Conservation (phyloP, 371 early-diverging fungal species). For the Thermomucor indicae-seudaticae region DNA sequence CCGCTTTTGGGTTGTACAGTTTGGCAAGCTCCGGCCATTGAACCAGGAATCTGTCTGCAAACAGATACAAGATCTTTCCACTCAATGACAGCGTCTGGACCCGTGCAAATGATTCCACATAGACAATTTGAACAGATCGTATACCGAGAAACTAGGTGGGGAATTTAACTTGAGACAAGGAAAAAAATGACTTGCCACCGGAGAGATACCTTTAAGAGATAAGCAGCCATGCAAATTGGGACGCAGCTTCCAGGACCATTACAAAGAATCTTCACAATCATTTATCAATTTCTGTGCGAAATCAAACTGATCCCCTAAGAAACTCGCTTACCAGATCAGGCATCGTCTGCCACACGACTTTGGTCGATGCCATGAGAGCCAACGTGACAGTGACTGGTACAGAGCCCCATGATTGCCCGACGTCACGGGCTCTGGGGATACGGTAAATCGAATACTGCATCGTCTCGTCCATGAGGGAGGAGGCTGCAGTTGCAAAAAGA, state of each 20-base stretch:
- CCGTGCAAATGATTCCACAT: conserved; percentile 91
- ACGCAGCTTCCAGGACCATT: conserved; percentile 98
- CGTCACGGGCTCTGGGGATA: conserved; percentile 68
- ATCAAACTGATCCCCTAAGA: neutral
- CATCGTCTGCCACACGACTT: conserved; percentile 23
- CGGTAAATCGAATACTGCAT: conserved; percentile 33
- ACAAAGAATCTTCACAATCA: conserved; percentile 65
- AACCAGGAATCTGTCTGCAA: conserved; percentile 85
- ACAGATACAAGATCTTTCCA: conserved; percentile 73
- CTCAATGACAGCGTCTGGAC: conserved; percentile 80
- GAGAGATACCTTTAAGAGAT: conserved; percentile 52
- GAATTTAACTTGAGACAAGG: neutral
- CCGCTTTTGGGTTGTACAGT: conserved; percentile 58
- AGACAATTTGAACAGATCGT: conserved; percentile 62
- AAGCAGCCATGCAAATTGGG: conserved; percentile 61
- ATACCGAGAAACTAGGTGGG: conserved; percentile 50
- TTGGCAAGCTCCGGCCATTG: conserved; percentile 78
- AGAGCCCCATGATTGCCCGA: conserved; percentile 65
- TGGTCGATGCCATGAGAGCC: conserved; percentile 37
- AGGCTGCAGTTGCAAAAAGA: neutral
- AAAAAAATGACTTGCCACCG: neutral
- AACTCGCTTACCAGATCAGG: conserved; percentile 56
- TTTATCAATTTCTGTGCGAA: neutral
- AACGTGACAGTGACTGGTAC: conserved; percentile 51
- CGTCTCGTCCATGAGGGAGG: neutral